phyloP scores from a whole-genome alignment of 176 grass and related monocot genomes.

The Raddia distichophylla region DNA sequence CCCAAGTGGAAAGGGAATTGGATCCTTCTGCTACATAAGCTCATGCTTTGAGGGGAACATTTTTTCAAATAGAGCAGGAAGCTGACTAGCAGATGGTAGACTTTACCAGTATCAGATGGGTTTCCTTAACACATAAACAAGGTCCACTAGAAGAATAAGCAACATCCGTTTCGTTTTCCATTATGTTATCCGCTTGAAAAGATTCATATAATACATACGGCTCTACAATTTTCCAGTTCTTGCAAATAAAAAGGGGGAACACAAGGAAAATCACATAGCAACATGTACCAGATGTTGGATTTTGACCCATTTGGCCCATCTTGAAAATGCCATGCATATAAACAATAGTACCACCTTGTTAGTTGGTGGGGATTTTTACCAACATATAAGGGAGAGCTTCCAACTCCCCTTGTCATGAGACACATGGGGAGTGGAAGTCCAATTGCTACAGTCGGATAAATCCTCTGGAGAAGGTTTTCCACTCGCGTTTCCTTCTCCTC shows the following conservation, averaged over 20 bases:
- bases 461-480: too few relatives aligned
- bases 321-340: too few relatives aligned
- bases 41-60: conserved; percentile 22
- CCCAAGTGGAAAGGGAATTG: conserved; percentile 50
- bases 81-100: conserved; percentile 3
- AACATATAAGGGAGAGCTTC: too few relatives aligned
- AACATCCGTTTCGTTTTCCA: background rate
- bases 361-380: too few relatives aligned
- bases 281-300: too few relatives aligned
- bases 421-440: too few relatives aligned
- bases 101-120: conserved; percentile 13
- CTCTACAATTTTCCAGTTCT: background rate
- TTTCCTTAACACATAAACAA: conserved; percentile 51
- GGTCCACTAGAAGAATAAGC: background rate
- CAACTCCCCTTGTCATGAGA: too few relatives aligned
- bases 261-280: background rate
- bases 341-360: too few relatives aligned
- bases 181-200: background rate
- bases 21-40: conserved; percentile 49
- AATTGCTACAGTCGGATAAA: too few relatives aligned
- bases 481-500: too few relatives aligned
- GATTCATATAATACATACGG: background rate
- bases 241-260: background rate
- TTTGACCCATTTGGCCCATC: too few relatives aligned
- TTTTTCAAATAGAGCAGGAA: conserved; percentile 11